Percentiles rank a stretch among this genome's conserved stretches.
Evolutionary conservation across 305 asterid species (phyloP).

Genomic region (Fraxinus latifolia): DNA sequence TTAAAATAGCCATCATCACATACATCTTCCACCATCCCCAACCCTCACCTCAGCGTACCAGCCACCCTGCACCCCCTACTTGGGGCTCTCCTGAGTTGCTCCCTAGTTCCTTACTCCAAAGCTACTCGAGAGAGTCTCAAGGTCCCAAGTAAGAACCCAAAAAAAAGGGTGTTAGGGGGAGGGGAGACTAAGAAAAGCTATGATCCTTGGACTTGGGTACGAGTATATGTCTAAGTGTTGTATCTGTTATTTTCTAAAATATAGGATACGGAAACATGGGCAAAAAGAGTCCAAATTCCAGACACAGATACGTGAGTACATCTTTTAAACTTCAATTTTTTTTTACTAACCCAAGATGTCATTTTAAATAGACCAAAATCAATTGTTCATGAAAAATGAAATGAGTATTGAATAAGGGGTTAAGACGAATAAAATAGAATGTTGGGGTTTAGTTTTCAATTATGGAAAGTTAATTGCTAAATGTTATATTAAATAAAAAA

Average conservation of each 20-base stretch:
- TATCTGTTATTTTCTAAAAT: neutral
- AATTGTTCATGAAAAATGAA: no score
- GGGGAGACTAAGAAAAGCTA: no score
- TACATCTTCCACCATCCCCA: neutral
- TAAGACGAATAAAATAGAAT: neutral
- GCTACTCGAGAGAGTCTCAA: neutral
- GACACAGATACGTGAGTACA: neutral
- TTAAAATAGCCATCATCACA: neutral
- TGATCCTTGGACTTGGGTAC: no score
- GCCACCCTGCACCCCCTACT: neutral
- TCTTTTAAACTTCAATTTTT: neutral
- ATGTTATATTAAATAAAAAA: neutral
- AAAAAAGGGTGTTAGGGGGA: no score
- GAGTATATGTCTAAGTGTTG: neutral
- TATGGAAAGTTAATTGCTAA: neutral
- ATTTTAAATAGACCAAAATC: neutral
- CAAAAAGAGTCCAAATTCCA: neutral
- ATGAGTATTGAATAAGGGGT: neutral
- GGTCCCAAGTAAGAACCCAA: neutral
- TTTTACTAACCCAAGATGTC: neutral
- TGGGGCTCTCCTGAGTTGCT: neutral
- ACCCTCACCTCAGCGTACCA: neutral
- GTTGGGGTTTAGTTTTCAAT: neutral
- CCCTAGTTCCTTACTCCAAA: no score
- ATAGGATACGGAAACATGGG: neutral